Conservation (phyloP, 1,139 yeast genomes). For the Yarrowia galli region DNA sequence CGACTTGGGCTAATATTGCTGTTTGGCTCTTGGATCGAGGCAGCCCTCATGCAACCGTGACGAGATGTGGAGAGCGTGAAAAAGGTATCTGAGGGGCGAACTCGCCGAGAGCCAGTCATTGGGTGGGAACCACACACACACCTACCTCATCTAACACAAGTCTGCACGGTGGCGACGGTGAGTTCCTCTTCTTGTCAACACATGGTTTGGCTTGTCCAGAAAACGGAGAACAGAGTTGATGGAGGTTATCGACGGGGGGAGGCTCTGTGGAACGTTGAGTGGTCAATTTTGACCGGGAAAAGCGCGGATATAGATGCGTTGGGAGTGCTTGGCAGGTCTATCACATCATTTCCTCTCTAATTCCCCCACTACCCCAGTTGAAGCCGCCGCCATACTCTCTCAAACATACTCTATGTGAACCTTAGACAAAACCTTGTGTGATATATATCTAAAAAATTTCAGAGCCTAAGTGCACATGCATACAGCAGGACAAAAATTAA, state of each 20-base stretch:
- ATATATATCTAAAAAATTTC: conserved; percentile 37
- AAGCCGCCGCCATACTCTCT: no score
- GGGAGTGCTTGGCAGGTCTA: no score
- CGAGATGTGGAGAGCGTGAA: neutral
- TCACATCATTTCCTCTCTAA: no score
- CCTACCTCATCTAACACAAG: neutral
- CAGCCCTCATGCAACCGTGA: conserved; percentile 17
- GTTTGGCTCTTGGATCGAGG: conserved; percentile 9
- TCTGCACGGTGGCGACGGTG: conserved; percentile 11
- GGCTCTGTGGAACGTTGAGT: neutral
- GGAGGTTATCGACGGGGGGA: neutral
- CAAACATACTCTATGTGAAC: conserved; percentile 12
- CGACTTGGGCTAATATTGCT: conserved; percentile 12
- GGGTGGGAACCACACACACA: no score
- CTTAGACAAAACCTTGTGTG: conserved; percentile 33
- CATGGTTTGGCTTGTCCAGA: conserved; percentile 13
- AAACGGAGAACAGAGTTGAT: conserved; percentile 23
- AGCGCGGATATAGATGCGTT: no score
- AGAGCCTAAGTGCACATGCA: conserved; percentile 36
- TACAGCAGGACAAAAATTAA: conserved; percentile 34
- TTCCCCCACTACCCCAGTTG: no score
- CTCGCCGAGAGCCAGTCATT: no score
- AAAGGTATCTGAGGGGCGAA: no score
- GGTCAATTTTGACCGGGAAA: no score
- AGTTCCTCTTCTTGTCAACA: neutral